Percentiles rank a stretch among this genome's conserved stretches.
phyloP scores from a whole-genome alignment of 352 stramenopile species.

The Aphanomyces invadans region DNA sequence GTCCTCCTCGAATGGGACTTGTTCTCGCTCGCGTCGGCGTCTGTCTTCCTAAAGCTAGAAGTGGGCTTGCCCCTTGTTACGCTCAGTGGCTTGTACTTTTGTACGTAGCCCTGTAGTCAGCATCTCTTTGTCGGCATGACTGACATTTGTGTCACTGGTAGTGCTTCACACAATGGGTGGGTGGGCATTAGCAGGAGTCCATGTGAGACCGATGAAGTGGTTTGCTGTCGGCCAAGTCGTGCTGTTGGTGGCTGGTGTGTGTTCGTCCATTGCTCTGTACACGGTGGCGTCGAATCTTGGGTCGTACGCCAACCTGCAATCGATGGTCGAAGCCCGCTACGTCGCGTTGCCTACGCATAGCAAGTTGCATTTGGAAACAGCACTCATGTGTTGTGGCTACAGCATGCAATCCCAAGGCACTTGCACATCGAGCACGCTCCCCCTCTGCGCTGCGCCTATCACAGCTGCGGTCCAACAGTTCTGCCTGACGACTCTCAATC shows the following conservation, averaged over 20 bases:
- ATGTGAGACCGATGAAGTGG: conserved; percentile 33
- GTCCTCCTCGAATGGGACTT: conserved; percentile 36
- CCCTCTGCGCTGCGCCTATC: conserved; percentile 6
- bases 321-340: conserved; percentile 34
- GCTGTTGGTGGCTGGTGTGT: conserved; percentile 33
- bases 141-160: not conserved
- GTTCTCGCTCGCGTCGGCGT: conserved; percentile 32
- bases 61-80: conserved; percentile 25
- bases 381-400: conserved; percentile 46
- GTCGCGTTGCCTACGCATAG: conserved; percentile 25
- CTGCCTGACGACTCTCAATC: not conserved
- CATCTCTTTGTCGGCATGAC: conserved; percentile 19
- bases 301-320: conserved; percentile 32
- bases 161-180: conserved; percentile 29
- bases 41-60: conserved; percentile 38
- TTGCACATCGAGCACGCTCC: conserved; percentile 3
- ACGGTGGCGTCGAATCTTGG: conserved; percentile 33
- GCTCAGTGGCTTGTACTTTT: conserved; percentile 19
- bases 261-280: conserved; percentile 28
- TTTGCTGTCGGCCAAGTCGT: conserved; percentile 30
- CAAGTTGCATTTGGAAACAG: conserved; percentile 35
- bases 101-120: conserved; percentile 24
- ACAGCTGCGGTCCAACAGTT: conserved; percentile 8
- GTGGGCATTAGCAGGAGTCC: conserved; percentile 28
- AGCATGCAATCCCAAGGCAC: conserved; percentile 27